Conservation (phyloP, 2,329 filamentous ascomycete genomes). For the Zasmidium angulare region DNA sequence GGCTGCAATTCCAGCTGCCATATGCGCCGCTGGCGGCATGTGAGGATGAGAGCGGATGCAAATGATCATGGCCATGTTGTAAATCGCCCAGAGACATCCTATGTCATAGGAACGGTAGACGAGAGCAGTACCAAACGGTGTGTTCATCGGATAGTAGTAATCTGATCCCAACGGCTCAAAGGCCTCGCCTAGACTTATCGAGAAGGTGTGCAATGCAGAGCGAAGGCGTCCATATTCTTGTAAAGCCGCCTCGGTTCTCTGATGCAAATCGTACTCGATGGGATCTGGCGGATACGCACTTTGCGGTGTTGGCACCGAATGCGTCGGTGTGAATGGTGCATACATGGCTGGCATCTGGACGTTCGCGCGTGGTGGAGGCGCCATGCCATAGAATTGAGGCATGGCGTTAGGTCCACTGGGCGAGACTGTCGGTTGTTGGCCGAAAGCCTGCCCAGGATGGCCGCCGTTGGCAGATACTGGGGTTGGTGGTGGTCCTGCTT, state of each 20-base stretch:
- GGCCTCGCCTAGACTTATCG: slow-evolving; percentile 65
- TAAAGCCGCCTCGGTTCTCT: slow-evolving; percentile 67
- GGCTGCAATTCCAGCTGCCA: slow-evolving; percentile 77
- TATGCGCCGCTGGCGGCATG: slow-evolving; percentile 89
- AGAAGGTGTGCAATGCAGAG: slow-evolving; percentile 67
- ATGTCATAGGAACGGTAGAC: slow-evolving; percentile 87
- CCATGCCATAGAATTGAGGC: slow-evolving; percentile 56
- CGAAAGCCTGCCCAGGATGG: slow-evolving; percentile 2
- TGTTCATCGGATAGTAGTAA: slow-evolving; percentile 58
- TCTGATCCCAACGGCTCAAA: slow-evolving; percentile 76
- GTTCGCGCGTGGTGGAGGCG: slow-evolving; percentile 40
- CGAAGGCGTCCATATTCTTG: slow-evolving; percentile 77
- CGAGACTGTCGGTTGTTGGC: slow-evolving; percentile 1
- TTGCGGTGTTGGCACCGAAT: slow-evolving; percentile 23
- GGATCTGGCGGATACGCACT: slow-evolving; percentile 46
- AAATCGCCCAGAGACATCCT: slow-evolving; percentile 82
- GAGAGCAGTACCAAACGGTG: slow-evolving; percentile 79
- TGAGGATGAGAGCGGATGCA: slow-evolving; percentile 79
- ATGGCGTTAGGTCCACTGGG: slow-evolving; percentile 25
- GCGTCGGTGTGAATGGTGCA: slow-evolving; percentile 9
- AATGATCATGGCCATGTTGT: slow-evolving; percentile 80
- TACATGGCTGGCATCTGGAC: slow-evolving; percentile 47
- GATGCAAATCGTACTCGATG: slow-evolving; percentile 54
- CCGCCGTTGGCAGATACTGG: slow-evolving; percentile 18
- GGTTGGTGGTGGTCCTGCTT: slow-evolving; percentile 13